Conservation (phyloP, 1,284 basidiomycete genomes). For the Rhodotorula sp. region DNA sequence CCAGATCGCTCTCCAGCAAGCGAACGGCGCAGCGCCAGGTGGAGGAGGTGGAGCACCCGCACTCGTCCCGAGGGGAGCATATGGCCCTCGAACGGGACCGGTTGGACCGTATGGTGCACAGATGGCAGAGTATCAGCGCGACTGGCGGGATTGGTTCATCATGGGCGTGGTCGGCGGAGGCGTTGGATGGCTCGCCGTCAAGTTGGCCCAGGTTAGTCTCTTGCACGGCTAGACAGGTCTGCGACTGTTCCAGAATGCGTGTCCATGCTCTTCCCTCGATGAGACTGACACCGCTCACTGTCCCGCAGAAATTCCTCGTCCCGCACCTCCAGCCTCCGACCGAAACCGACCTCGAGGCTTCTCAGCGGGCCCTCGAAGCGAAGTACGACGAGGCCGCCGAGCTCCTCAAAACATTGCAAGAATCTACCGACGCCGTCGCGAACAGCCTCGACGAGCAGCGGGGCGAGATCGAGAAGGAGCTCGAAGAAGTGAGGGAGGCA, state of each 20-base stretch:
- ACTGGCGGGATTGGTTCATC: slow-evolving; percentile 96
- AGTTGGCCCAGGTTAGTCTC: slow-evolving; percentile 70
- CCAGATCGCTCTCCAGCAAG: slow-evolving; percentile 66
- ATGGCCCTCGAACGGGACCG: slow-evolving; percentile 17
- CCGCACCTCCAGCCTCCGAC: slow-evolving; percentile 90
- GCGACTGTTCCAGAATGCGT: neutral
- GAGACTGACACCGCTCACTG: neutral
- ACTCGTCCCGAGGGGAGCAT: neutral
- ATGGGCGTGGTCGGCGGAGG: slow-evolving; percentile 89
- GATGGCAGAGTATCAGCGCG: slow-evolving; percentile 55
- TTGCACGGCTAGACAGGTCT: neutral
- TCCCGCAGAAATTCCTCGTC: slow-evolving; percentile 77
- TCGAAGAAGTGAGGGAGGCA: slow-evolving; percentile 70
- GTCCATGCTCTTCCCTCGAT: too few relatives aligned
- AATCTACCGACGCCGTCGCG: slow-evolving; percentile 68
- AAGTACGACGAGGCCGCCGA: slow-evolving; percentile 91
- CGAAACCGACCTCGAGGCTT: slow-evolving; percentile 82
- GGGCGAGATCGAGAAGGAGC: slow-evolving; percentile 75
- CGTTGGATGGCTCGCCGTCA: slow-evolving; percentile 80
- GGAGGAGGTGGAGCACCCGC: neutral
- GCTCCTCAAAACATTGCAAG: slow-evolving; percentile 54
- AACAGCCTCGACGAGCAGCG: slow-evolving; percentile 70
- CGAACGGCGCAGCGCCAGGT: neutral
- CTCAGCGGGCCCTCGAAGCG: slow-evolving; percentile 75
- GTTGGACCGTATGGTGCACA: neutral